phyloP scores from a whole-genome alignment of 192 early-diverging fungal species.

The Phlyctochytrium bullatum region DNA sequence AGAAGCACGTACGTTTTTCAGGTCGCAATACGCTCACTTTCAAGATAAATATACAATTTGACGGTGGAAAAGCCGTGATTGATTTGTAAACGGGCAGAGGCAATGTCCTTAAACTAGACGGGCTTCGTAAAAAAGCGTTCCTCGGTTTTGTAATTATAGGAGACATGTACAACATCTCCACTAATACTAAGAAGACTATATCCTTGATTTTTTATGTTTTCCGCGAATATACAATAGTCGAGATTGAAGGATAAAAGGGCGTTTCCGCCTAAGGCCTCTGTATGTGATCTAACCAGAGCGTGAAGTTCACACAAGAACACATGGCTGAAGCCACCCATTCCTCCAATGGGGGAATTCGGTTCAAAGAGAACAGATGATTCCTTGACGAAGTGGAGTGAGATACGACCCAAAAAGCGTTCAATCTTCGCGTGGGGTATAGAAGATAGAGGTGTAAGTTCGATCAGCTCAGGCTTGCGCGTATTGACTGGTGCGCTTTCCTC shows the following conservation, averaged over 20 bases:
- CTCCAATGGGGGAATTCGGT: conserved; percentile 41
- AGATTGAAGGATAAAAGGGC: conserved; percentile 64
- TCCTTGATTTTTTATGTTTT: conserved; percentile 70
- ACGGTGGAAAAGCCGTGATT: too few relatives aligned
- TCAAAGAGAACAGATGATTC: conserved; percentile 54
- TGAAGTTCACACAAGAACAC: conserved; percentile 65
- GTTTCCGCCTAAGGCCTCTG: conserved; percentile 68
- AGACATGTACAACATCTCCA: conserved; percentile 59
- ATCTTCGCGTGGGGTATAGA: conserved; percentile 56
- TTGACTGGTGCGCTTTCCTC: conserved; percentile 25
- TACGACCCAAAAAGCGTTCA: conserved; percentile 61
- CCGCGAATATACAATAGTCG: conserved; percentile 62
- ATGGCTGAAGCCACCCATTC: conserved; percentile 74
- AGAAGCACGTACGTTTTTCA: background rate
- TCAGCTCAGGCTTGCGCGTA: conserved; percentile 24
- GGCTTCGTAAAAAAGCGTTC: background rate
- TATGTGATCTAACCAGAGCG: conserved; percentile 65
- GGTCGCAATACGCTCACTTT: too few relatives aligned
- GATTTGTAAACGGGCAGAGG: too few relatives aligned
- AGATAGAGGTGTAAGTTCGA: conserved; percentile 70
- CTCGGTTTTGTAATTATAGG: conserved; percentile 1
- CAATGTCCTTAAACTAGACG: too few relatives aligned
- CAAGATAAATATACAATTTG: too few relatives aligned
- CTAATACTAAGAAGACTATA: conserved; percentile 64
- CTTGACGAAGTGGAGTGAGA: conserved; percentile 81